Conservation (phyloP, 768 basidiomycete species). For the Amanita pallidorosea region DNA sequence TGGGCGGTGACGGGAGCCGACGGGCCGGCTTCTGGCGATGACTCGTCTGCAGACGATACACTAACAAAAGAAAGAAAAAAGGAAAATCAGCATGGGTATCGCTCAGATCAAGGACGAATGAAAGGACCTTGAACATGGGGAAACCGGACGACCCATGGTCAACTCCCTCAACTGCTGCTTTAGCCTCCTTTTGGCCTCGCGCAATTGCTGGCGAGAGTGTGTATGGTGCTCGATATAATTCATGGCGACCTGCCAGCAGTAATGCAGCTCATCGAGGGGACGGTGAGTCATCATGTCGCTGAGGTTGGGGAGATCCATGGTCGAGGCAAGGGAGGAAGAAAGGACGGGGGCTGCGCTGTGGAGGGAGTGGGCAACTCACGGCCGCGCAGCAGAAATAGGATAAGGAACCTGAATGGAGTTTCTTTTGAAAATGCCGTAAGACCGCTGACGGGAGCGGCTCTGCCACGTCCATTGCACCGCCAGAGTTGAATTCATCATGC, state of each 20-base stretch:
- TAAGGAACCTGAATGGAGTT: conserved; percentile 1
- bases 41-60: background rate
- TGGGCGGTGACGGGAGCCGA: background rate
- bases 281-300: background rate
- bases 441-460: background rate
- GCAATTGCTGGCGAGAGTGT: background rate
- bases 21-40: background rate
- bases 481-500: background rate
- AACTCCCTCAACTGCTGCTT: conserved; percentile 4
- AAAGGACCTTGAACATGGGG: conserved; percentile 3
- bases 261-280: conserved; percentile 1
- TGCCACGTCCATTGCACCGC: background rate
- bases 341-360: background rate
- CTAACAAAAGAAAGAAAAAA: background rate
- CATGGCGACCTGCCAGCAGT: conserved; percentile 4
- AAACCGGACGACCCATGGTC: background rate
- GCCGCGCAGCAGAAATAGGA: background rate
- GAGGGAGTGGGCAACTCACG: background rate
- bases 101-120: background rate
- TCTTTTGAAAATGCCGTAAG: conserved; percentile 3
- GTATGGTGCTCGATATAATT: conserved; percentile 1
- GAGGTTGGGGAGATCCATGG: background rate
- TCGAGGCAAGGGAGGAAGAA: background rate
- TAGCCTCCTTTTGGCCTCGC: background rate
- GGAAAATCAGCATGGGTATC: background rate